Evolutionary conservation across 768 basidiomycete species (phyloP).

Genomic region (Hypholoma fasciculare): DNA sequence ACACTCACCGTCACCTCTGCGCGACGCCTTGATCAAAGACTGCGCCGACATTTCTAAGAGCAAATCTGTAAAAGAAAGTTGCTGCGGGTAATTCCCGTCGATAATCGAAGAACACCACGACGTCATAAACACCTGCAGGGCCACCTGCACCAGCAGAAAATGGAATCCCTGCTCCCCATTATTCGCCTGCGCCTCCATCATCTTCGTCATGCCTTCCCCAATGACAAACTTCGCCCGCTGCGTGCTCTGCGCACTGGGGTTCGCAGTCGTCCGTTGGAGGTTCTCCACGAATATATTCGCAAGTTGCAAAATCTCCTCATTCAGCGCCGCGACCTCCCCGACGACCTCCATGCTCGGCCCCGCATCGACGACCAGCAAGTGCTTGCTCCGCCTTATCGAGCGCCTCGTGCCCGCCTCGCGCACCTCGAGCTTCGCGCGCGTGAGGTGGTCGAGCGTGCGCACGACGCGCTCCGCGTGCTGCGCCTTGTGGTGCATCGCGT

Average conservation of each 20-base stretch:
- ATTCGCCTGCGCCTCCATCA: slow-evolving; percentile 17
- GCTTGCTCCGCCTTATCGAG: background rate
- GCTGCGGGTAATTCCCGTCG: slow-evolving; percentile 23
- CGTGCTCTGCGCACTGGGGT: background rate
- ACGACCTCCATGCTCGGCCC: slow-evolving; percentile 19
- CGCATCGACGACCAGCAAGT: background rate
- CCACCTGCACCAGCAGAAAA: slow-evolving; percentile 17
- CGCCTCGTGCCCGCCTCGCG: slow-evolving; percentile 10
- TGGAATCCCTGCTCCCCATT: slow-evolving; percentile 4
- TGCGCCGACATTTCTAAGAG: slow-evolving; percentile 18
- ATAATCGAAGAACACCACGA: slow-evolving; percentile 24
- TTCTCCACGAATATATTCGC: slow-evolving; percentile 19
- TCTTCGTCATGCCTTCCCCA: slow-evolving; percentile 14
- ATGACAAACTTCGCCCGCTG: slow-evolving; percentile 12
- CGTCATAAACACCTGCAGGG: slow-evolving; percentile 23
- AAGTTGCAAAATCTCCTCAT: slow-evolving; percentile 22
- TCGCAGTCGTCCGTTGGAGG: slow-evolving; percentile 9
- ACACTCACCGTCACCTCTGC: background rate
- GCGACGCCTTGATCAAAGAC: background rate
- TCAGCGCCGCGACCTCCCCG: slow-evolving; percentile 16
- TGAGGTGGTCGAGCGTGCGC: slow-evolving; percentile 13
- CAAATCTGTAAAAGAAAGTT: slow-evolving; percentile 22
- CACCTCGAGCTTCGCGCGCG: slow-evolving; percentile 12
- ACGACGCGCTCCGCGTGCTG: slow-evolving; percentile 9
- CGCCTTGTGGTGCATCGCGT: slow-evolving; percentile 15